Conservation (phyloP, 139 green algal genomes). For the Zygnema circumcarinatum region DNA sequence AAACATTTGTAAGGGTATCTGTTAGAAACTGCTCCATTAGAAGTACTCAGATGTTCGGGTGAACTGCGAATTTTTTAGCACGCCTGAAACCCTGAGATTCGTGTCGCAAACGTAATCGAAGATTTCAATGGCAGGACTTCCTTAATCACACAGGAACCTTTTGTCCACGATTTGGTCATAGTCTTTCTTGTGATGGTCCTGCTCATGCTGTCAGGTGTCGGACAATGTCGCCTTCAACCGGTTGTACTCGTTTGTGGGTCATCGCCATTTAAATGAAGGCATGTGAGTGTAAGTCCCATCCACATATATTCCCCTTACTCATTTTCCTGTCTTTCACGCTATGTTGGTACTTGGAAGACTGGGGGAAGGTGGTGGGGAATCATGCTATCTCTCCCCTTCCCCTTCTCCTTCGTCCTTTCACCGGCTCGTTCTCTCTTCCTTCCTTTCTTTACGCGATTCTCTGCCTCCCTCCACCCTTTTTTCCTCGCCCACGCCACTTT, state of each 20-base stretch:
- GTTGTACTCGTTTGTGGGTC: constrained; percentile 51
- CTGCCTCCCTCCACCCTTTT: constrained; percentile 11
- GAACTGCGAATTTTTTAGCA: neutral
- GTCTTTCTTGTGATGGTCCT: neutral
- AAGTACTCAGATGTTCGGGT: neutral
- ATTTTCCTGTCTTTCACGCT: neutral
- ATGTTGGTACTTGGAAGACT: neutral
- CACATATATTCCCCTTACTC: neutral
- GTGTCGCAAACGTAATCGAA: no score
- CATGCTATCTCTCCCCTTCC: constrained; percentile 15
- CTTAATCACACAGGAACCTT: neutral
- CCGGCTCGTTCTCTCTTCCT: constrained; percentile 1
- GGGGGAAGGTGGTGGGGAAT: neutral
- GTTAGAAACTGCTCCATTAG: neutral
- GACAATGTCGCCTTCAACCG: constrained; percentile 56
- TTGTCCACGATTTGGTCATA: neutral
- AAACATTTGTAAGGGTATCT: neutral
- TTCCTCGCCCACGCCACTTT: neutral
- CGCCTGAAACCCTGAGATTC: neutral
- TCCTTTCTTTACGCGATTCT: neutral
- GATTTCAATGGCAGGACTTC: no score
- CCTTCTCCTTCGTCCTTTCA: neutral
- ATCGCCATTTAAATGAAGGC: constrained; percentile 27
- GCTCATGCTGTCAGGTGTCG: constrained; percentile 46
- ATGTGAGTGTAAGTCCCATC: constrained; percentile 39